Percentiles rank a stretch among this genome's conserved stretches.
Conservation (phyloP, 768 basidiomycete genomes). For the Boletus rex-veris region DNA sequence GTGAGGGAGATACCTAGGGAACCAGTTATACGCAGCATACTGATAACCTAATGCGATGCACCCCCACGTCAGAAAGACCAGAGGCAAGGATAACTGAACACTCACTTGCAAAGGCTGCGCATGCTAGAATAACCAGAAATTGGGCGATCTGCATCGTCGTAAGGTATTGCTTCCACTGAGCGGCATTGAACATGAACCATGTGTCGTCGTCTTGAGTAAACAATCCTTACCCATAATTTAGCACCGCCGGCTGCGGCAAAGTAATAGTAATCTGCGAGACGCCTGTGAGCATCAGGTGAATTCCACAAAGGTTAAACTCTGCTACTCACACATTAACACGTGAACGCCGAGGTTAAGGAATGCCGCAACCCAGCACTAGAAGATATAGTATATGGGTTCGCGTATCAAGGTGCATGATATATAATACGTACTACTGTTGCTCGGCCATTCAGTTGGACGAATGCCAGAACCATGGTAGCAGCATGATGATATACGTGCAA, state of each 20-base stretch:
- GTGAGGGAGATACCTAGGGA: constrained; percentile 14
- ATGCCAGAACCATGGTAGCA: constrained; percentile 90
- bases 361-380: constrained; percentile 89
- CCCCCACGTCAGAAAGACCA: not conserved
- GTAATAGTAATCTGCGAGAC: constrained; percentile 86
- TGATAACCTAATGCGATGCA: constrained; percentile 11
- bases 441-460: constrained; percentile 84
- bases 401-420: not conserved
- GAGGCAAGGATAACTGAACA: not conserved
- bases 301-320: not conserved
- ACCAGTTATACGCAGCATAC: constrained; percentile 18
- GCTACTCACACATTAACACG: constrained; percentile 87
- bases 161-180: constrained; percentile 25
- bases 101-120: constrained; percentile 12
- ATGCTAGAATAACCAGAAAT: constrained; percentile 17
- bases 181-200: not conserved
- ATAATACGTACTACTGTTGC: constrained; percentile 75
- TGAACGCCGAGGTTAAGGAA: constrained; percentile 85
- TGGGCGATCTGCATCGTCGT: constrained; percentile 23
- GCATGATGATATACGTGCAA: constrained; percentile 98
- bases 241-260: constrained; percentile 79
- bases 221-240: constrained; percentile 15
- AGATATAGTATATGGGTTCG: not conserved
- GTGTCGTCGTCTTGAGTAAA: not conserved
- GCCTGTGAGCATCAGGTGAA: not conserved